Base-by-base conservation (phyloP, 2,329 filamentous ascomycete species). In the Arachnomyces sp. region DNA sequence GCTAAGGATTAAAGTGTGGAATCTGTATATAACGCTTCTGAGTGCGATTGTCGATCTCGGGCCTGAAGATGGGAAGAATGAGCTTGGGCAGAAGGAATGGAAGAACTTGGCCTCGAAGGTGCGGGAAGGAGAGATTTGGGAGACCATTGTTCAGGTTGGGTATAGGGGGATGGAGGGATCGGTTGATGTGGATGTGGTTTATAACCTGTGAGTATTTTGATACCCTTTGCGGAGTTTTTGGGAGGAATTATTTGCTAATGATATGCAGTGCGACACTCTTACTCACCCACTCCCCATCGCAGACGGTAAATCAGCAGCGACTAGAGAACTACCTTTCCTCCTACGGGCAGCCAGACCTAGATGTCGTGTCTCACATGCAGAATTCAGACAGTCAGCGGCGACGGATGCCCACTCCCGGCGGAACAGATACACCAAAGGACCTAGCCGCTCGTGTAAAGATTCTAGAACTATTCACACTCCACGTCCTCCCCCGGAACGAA, bases 1-100 rank as follows among this genome's bases (percentile, higher is more conserved):
- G 25, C 92, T 86, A 42, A 75, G 89, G 49, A 84, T 95, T 62
- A 98, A 96, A 65, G 84, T 96, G 48, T 98, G 92, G 92, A 95
- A 88, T 62, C 74, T 98, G 54, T 98, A 96, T 61, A 75, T 96
- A 49, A 95, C 89, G 13, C 83, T 95, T 37, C 72, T 96, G 47
- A 95, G 95, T 67, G 84, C 87, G 30, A 84, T 95, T 48, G 72
- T 94, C 28, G 90, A 96, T 56, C 72, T 96, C 57, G 87, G 88
- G 41, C 74, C 85, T 2, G 86, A 95, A 51, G 89, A 95, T 62
- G 92, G 90, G 36, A 95, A 92, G 68, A 78, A 82, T 38, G 77
- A 82, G 9, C 94, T 96, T 66, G 92, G 92, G 3, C 80, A 79
- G 38, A 79, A 85, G 55, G 82, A 86, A 59, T 98, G 89, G 86